Evolutionary conservation across 2,329 filamentous ascomycete species (phyloP).

Genomic region (Bipolaris bicolor): DNA sequence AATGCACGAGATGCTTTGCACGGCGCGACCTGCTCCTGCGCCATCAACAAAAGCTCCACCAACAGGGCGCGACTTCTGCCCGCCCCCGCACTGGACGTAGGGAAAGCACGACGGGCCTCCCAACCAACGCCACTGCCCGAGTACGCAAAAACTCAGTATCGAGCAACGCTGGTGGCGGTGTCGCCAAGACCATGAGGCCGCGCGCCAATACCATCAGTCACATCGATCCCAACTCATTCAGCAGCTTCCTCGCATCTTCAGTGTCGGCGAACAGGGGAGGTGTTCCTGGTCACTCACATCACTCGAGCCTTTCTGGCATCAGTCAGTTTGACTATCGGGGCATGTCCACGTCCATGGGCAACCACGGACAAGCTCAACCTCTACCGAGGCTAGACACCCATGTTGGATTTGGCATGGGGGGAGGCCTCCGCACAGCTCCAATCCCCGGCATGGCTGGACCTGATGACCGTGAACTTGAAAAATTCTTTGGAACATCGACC

Average conservation of each 20-base stretch:
- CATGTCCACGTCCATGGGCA: conserved; percentile 72
- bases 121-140: conserved; percentile 70
- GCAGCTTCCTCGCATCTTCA: conserved; percentile 56
- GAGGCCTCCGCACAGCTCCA: conserved; percentile 77
- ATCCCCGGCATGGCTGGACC: conserved; percentile 54
- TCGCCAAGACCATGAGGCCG: conserved; percentile 72
- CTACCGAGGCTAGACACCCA: conserved; percentile 85
- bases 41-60: conserved; percentile 98
- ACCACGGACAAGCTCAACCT: conserved; percentile 69
- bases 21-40: conserved; percentile 87
- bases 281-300: conserved; percentile 66
- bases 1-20: conserved; percentile 94
- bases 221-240: conserved; percentile 77
- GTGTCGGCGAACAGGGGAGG: conserved; percentile 58
- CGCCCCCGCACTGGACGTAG: conserved; percentile 81
- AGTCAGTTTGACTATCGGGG: conserved; percentile 70
- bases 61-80: conserved; percentile 85
- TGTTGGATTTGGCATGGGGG: conserved; percentile 69
- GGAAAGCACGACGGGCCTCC: conserved; percentile 81
- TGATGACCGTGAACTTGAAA: conserved; percentile 72
- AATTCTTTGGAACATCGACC: conserved; percentile 66
- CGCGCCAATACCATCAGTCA: conserved; percentile 96
- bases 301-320: conserved; percentile 75
- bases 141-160: conserved; percentile 93
- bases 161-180: conserved; percentile 58